Evolutionary conservation across 2,329 filamentous ascomycete genomes (phyloP).

Genomic region (Xylaria sp.): DNA sequence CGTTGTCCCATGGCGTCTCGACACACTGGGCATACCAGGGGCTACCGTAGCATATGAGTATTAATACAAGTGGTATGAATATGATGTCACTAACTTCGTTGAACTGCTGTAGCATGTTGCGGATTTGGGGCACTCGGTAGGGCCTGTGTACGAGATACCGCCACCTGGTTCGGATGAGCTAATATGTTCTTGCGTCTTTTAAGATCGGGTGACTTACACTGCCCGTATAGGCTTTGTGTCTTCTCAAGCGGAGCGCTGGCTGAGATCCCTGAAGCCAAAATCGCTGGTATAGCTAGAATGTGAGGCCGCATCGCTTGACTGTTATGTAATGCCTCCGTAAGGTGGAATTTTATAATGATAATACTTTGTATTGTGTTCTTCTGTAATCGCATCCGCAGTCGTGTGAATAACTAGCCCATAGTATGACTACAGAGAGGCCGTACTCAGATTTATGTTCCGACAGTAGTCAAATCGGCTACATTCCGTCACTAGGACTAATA

Average conservation of each 20-base stretch:
- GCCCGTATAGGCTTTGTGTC: slow-evolving; percentile 32
- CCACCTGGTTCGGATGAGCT: slow-evolving; percentile 24
- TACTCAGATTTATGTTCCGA: slow-evolving; percentile 7
- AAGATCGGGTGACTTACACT: slow-evolving; percentile 16
- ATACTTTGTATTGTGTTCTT: not conserved
- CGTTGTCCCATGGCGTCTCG: slow-evolving; percentile 27
- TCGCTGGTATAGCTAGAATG: slow-evolving; percentile 8
- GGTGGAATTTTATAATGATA: not conserved
- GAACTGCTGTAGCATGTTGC: slow-evolving; percentile 26
- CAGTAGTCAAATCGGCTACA: slow-evolving; percentile 11
- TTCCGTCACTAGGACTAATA: slow-evolving; percentile 11
- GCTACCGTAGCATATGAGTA: slow-evolving; percentile 7
- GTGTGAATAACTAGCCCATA: not conserved
- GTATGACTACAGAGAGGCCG: not conserved
- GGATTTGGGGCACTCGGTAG: slow-evolving; percentile 20
- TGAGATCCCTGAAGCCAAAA: slow-evolving; percentile 6
- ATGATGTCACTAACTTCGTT: slow-evolving; percentile 28
- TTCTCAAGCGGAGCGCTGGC: not conserved
- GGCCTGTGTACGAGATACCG: slow-evolving; percentile 25
- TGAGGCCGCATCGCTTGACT: slow-evolving; percentile 11
- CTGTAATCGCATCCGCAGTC: not conserved
- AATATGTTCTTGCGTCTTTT: not conserved
- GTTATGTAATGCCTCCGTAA: not conserved
- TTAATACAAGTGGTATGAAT: not conserved
- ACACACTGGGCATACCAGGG: slow-evolving; percentile 33